Base-by-base conservation (phyloP, 2,329 filamentous ascomycete genomes). In the Leptographium galeiforme region DNA sequence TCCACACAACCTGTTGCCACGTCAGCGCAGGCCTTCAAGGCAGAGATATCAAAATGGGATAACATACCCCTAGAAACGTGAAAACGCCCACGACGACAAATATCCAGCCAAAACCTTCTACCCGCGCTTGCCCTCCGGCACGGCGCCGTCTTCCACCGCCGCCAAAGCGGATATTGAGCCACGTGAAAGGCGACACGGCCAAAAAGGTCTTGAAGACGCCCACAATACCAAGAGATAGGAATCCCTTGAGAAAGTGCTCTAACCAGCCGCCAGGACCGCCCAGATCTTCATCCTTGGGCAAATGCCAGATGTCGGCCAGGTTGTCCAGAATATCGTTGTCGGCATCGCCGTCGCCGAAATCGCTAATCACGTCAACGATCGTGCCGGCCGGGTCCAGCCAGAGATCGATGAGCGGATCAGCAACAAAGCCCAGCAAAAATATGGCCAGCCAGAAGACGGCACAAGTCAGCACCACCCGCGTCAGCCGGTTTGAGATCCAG, bases 371-470 rank as follows among this genome's bases (percentile, higher is more conserved):
- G 25, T 77, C 75, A 38, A 70, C 66, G 50, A 85, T 72, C 12
- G 79, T 80, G 50, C 82, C 80, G 53, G 81, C 69, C 0, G 89
- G 89, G 63, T 95, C 89, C 53, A 91, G 70, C 72, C 91, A 95
- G 33, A 95, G 71, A 61, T 89, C 87, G 66, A 97, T 84, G 56
- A 97, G 88, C 1, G 90, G 90, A 67, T 97, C 90, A 56, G 90
- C 91, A 59, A 97, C 70, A 62, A 96, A 97, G 44, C 93, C 93
- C 53, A 97, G 79, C 0, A 87, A 41, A 63, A 95, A 97, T 32
- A 95, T 76, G 51, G 83, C 77, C 45, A 82, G 57, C 39, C 89
- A 54, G 58, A 96, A 78, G 57, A 95, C 85, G 19, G 74, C 50
- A 2, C 87, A 60, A 0, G 91, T 96, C 60, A 97, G 71, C 1